Evolutionary conservation across 176 grass and related monocot genomes (phyloP), one percentile per base, ranked within the genome.

Genomic region (Oryza meridionalis): DNA sequence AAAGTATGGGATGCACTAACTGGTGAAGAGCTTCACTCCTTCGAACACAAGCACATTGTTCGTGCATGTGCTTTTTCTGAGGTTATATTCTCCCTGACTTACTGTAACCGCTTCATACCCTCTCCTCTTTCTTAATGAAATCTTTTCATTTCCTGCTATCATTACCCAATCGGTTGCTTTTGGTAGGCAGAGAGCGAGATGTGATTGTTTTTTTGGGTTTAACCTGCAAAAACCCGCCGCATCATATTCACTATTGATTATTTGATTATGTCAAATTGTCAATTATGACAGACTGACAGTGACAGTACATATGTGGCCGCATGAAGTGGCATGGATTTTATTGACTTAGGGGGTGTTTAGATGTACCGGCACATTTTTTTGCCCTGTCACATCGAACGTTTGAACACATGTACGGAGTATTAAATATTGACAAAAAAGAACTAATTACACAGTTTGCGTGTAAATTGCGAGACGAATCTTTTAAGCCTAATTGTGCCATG

Each of bases 1-100:
- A 98, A 98, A 93, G 81, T 98, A 86, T 98, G 95, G 95, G 95
- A 98, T 89, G 96, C 96, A 47, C 77, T 98, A 75, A 88, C 91
- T 59, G 96, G 96, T 19, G 89, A 98, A 73, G 92, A 92, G 86
- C 77, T 98, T 40, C 93, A 98, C 80, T 95, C 96, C 4, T 98
- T 98, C 47, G 96, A 98, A 62, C 96, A 98, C 86, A 98, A 98
- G 76, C 96, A 98, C 74, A 98, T 98, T 84, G 96, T 98, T 33
- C 91, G 96, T 65, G 89, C 96, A 50, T 98, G 96, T 88, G 90
- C 96, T 45, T 98, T 95, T 89, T 98, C 96, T 62, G 96, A 98
- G 96, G 96, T 98, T 82, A 73, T 63, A 12, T 46, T 80, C 77
- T 86, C 62, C 17, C 53, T 8, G 53, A 59, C 50, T 53, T 53